Evolutionary conservation across 1,284 basidiomycete genomes (phyloP).

Genomic region (Polyporus tsugae): DNA sequence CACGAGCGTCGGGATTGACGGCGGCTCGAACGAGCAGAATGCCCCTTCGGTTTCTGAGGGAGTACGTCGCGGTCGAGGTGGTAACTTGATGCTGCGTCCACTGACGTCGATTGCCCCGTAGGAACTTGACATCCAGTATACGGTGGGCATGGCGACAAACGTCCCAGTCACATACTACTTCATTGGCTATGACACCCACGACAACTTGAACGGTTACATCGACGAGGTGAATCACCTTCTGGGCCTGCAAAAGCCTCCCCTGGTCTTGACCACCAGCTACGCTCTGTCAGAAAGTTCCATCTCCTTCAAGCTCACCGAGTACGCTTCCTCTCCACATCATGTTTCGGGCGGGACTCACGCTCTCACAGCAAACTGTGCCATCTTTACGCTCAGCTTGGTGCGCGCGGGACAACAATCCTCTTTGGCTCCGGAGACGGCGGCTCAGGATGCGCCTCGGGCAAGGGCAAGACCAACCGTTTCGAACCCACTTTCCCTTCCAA

Average conservation of each 20-base stretch:
- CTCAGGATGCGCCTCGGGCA: slow-evolving; percentile 59
- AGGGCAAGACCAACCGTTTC: slow-evolving; percentile 51
- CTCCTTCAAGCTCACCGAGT: slow-evolving; percentile 36
- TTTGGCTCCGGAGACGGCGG: slow-evolving; percentile 72
- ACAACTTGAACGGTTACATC: slow-evolving; percentile 26
- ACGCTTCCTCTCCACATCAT: background rate
- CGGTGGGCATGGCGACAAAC: slow-evolving; percentile 65
- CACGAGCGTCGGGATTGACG: slow-evolving; percentile 53
- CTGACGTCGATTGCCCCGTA: background rate
- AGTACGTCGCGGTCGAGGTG: slow-evolving; percentile 38
- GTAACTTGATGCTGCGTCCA: too few species aligned
- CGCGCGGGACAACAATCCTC: slow-evolving; percentile 63
- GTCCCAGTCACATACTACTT: slow-evolving; percentile 32
- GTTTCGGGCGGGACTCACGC: background rate
- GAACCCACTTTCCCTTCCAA: slow-evolving; percentile 73
- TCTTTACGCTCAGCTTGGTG: slow-evolving; percentile 54
- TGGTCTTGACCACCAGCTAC: slow-evolving; percentile 64
- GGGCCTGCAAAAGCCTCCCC: slow-evolving; percentile 63
- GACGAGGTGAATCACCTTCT: slow-evolving; percentile 29
- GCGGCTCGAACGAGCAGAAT: slow-evolving; percentile 50
- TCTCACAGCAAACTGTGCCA: slow-evolving; percentile 28
- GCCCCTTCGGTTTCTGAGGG: slow-evolving; percentile 53
- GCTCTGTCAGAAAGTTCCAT: slow-evolving; percentile 36
- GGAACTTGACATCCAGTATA: slow-evolving; percentile 69
- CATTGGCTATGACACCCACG: slow-evolving; percentile 22